These are phyloP conservation scores for Eustoma russellianum DNA, from an alignment of 257 asterid genomes.

Conservation along the genomic window DNA sequence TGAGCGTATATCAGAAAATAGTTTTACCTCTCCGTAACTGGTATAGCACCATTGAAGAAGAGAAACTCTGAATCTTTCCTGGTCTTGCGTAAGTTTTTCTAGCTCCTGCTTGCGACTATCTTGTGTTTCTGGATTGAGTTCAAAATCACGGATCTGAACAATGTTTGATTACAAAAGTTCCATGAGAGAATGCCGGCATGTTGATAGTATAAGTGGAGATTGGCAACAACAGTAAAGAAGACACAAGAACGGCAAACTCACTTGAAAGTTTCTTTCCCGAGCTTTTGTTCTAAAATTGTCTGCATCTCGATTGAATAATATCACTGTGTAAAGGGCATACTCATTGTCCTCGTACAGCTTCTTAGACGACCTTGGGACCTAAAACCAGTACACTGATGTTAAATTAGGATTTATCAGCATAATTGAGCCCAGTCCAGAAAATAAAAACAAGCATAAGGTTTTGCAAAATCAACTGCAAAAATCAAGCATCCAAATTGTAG, in stretches of 20 bases:
- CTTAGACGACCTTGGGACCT: slow-evolving; percentile 98
- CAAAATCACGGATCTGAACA: slow-evolving; percentile 71
- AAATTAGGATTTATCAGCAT: too few species aligned
- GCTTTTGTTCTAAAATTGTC: slow-evolving; percentile 83
- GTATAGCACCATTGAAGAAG: slow-evolving; percentile 75
- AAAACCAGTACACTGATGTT: neutral
- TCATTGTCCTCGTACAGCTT: slow-evolving; percentile 78
- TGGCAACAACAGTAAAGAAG: neutral
- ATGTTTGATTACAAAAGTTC: slow-evolving; percentile 13
- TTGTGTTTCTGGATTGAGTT: slow-evolving; percentile 54
- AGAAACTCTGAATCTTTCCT: slow-evolving; percentile 62
- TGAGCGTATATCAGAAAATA: slow-evolving; percentile 10
- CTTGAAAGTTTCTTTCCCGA: slow-evolving; percentile 72
- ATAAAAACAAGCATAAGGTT: too few species aligned
- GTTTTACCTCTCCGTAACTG: slow-evolving; percentile 82
- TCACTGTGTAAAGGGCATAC: slow-evolving; percentile 69
- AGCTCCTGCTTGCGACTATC: slow-evolving; percentile 63
- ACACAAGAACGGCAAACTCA: slow-evolving; percentile 24
- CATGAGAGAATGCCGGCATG: slow-evolving; percentile 15
- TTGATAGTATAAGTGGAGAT: neutral
- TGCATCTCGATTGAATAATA: slow-evolving; percentile 82
- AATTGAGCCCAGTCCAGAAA: too few species aligned
- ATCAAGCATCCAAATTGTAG: too few species aligned
- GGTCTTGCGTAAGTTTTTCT: slow-evolving; percentile 68
- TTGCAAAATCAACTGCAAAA: too few species aligned